Base-by-base conservation (phyloP, 2,329 filamentous ascomycete species). In the Magnaporthales sp. region DNA sequence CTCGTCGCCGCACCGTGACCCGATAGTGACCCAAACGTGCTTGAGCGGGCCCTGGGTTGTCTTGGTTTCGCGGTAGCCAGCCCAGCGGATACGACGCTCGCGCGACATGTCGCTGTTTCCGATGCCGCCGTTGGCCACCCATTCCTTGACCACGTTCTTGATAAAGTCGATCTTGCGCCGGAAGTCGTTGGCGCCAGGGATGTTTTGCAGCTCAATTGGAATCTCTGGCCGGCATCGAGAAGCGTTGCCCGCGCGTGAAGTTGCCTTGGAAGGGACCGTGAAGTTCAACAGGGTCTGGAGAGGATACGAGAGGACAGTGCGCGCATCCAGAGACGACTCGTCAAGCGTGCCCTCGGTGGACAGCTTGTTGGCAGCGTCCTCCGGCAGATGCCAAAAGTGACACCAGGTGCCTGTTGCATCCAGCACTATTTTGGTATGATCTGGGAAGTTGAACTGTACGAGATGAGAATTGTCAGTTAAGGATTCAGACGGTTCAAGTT, bases 371-470 rank as follows among this genome's bases (percentile, higher is more conserved):
- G 90, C 87, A 0, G 90, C 91, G 67, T 90, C 86, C n/a, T 86
- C 80, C 0, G 90, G 86, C 24, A 93, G 85, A 72, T 91, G 89
- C 79, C 91, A 91, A 74, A 93, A 92, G 74, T 91, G 89, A 71
- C 90, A 89, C 82, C 88, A 90, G 1, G 84, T 86, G n/a, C 90
- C 91, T 31, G 89, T 86, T 0, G 89, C 80, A 67, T 92, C 91
- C 29, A 95, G 79, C 13, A 94, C 89, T 66, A 95, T 85, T 78
- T 95, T 95, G 68, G 91, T 94, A 75, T 95, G 91, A 71, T 95
- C 91, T 2, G 91, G 91, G 76, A 95, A 95, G 78, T 95, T 94
- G 78, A 94, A 91, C 85, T 92, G 67, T 51, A n/a, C 19, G 38
- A 2, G 38, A 51, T n/a, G 8, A n/a, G n/a, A n/a, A 46, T 13